phyloP scores from a whole-genome alignment of 1,139 yeast species.

The Suhomyces wounanorum region DNA sequence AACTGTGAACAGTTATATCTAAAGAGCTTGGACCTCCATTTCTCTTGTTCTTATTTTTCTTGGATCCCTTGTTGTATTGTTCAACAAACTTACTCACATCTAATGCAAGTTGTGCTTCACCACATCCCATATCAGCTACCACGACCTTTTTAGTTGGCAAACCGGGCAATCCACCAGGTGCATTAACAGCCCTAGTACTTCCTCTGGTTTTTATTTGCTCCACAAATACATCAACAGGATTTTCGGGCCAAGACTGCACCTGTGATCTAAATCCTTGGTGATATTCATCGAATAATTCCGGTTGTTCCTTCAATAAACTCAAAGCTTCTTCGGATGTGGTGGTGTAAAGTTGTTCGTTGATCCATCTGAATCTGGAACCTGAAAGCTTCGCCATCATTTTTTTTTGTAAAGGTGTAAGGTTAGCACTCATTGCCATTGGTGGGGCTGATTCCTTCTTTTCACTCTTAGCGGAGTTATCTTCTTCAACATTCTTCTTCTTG shows the following conservation, averaged over 20 bases:
- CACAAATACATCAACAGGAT: slow-evolving; percentile 90
- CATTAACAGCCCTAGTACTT: slow-evolving; percentile 68
- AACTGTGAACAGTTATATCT: slow-evolving; percentile 74
- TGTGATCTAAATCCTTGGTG: slow-evolving; percentile 95
- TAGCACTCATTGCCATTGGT: slow-evolving; percentile 31
- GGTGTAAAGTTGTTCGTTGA: slow-evolving; percentile 91
- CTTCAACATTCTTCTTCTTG: slow-evolving; percentile 12
- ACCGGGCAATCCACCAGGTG: slow-evolving; percentile 95
- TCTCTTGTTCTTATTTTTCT: slow-evolving; percentile 29
- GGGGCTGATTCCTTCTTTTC: slow-evolving; percentile 1
- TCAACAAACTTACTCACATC: slow-evolving; percentile 58
- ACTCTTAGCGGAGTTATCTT: slow-evolving; percentile 13
- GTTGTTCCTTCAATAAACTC: slow-evolving; percentile 72
- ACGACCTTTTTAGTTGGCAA: slow-evolving; percentile 55
- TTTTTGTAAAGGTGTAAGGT: slow-evolving; percentile 86
- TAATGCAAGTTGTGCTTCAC: slow-evolving; percentile 85
- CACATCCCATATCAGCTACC: slow-evolving; percentile 98
- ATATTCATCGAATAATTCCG: slow-evolving; percentile 87
- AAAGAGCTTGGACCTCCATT: slow-evolving; percentile 31
- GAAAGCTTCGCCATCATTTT: slow-evolving; percentile 94
- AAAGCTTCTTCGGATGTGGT: slow-evolving; percentile 78
- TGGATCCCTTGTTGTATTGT: slow-evolving; percentile 31
- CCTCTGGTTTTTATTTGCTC: slow-evolving; percentile 63
- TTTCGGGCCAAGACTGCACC: slow-evolving; percentile 97
- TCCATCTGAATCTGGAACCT: slow-evolving; percentile 97